Percentiles rank a stretch among this genome's conserved stretches.
Evolutionary conservation across 2,329 filamentous ascomycete genomes (phyloP).

Genomic region (Xylaria sp.): DNA sequence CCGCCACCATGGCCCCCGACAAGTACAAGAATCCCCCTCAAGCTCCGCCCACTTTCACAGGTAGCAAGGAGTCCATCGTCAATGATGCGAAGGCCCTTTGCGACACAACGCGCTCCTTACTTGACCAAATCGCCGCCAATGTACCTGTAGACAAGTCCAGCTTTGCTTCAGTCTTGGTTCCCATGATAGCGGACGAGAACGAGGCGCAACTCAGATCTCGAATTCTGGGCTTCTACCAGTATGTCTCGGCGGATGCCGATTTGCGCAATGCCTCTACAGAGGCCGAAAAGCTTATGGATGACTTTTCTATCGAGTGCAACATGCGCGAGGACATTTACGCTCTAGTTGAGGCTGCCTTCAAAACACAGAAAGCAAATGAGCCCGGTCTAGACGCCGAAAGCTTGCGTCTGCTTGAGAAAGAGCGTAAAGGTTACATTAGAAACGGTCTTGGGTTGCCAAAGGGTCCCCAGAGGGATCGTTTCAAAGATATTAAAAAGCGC

Average conservation of each 20-base stretch:
- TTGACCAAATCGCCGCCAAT: conserved; percentile 75
- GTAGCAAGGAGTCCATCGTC: conserved; percentile 75
- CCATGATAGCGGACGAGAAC: conserved; percentile 81
- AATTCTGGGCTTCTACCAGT: conserved; percentile 83
- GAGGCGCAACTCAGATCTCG: conserved; percentile 66
- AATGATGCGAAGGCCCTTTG: conserved; percentile 74
- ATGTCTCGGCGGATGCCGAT: conserved; percentile 74
- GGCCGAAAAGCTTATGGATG: conserved; percentile 79
- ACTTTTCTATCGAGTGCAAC: conserved; percentile 79
- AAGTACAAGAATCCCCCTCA: conserved; percentile 81
- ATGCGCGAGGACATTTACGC: conserved; percentile 87
- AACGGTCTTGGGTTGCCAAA: conserved; percentile 79
- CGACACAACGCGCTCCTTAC: conserved; percentile 68
- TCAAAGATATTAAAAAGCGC: conserved; percentile 88
- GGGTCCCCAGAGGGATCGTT: conserved; percentile 77
- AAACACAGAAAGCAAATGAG: conserved; percentile 64
- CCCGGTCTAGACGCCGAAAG: conserved; percentile 74
- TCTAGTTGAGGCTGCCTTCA: conserved; percentile 69
- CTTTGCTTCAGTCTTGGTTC: conserved; percentile 68
- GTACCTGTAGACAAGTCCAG: conserved; percentile 63
- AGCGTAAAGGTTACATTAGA: conserved; percentile 79
- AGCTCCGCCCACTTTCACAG: conserved; percentile 80
- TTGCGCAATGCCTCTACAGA: conserved; percentile 81
- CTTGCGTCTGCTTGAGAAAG: conserved; percentile 78
- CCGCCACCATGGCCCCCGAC: conserved; percentile 71